Evolutionary conservation across 768 basidiomycete species (phyloP).

Genomic region (Phlebiopsis flavidoalba): DNA sequence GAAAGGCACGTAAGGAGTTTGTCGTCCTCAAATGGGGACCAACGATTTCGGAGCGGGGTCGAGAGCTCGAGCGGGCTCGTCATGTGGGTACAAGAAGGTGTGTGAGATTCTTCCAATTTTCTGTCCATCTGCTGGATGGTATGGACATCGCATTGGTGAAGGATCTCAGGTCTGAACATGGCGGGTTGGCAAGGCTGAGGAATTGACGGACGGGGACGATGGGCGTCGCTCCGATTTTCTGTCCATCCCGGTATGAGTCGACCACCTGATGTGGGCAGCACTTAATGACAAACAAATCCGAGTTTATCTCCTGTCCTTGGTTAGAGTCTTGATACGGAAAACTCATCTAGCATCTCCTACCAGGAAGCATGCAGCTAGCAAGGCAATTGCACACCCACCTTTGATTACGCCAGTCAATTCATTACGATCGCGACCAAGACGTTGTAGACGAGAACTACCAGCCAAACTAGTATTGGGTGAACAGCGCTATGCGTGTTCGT

Average conservation of each 20-base stretch:
- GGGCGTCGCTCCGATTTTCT: neutral
- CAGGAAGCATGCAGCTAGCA: constrained; percentile 33
- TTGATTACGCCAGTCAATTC: too few species aligned
- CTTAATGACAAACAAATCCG: constrained; percentile 34
- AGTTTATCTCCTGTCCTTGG: constrained; percentile 16
- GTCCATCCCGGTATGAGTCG: constrained; percentile 32
- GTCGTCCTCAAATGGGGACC: constrained; percentile 26
- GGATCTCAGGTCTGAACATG: constrained; percentile 25
- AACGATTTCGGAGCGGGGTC: constrained; percentile 23
- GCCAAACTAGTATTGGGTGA: constrained; percentile 43
- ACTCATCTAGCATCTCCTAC: constrained; percentile 40
- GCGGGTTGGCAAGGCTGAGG: constrained; percentile 34
- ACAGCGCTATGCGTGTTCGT: neutral
- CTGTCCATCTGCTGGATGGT: neutral
- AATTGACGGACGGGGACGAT: constrained; percentile 24
- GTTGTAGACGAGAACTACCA: constrained; percentile 52
- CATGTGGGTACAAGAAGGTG: neutral
- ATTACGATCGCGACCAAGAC: too few species aligned
- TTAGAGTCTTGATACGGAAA: constrained; percentile 32
- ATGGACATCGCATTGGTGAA: neutral
- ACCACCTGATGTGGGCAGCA: constrained; percentile 37
- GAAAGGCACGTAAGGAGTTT: constrained; percentile 42
- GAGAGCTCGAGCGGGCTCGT: neutral
- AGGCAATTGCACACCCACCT: too few species aligned
- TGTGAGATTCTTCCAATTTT: neutral